Evolutionary conservation across 768 basidiomycete genomes (phyloP), one percentile per base, ranked within the genome.

Genomic region (Trametes villosa): DNA sequence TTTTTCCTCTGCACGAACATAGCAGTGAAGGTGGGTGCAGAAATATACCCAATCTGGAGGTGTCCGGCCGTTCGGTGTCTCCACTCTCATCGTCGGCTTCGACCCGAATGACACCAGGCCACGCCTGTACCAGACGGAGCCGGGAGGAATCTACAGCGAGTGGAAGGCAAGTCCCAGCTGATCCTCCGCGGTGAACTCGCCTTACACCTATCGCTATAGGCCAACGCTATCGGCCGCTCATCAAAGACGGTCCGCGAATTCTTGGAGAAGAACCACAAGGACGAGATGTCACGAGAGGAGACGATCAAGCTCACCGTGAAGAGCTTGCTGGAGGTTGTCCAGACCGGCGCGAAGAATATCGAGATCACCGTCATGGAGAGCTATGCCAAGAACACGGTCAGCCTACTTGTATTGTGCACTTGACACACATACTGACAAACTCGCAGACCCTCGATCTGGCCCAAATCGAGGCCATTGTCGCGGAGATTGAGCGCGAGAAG

Each of bases 341-440:
- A 98, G 77, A 98, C 97, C 2, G 97, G 97, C n/a, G 97, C 97
- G 5, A 98, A 98, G 81, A 99, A 99, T 75, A 98, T 99, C 64
- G 97, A 99, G 74, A 94, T 99, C 68, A 95, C 91, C 63, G 92
- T 98, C 45, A 96, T 98, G 93, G 95, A 97, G 71, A 85, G 88
- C 62, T 98, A 94, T 72, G 92, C 93, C 60, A 91, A 95, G 77
- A 86, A 96, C 55, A 92, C 93, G 45, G 96, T 97, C 65, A 64
- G 84, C 70, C n/a, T 22, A 20, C 34, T 45, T 46, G 31, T 20
- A 34, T 57, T 30, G 22, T 36, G 52, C 50, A 20, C 53, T 46
- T 41, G 13, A 20, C 48, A 1, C 24, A 41, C 3, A 29, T 15
- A 38, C 70, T 30, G 18, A 50, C 31, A 13, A 24, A 11, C 9